Conservation (phyloP, 768 basidiomycete species). For the Favolaschia claudopus region DNA sequence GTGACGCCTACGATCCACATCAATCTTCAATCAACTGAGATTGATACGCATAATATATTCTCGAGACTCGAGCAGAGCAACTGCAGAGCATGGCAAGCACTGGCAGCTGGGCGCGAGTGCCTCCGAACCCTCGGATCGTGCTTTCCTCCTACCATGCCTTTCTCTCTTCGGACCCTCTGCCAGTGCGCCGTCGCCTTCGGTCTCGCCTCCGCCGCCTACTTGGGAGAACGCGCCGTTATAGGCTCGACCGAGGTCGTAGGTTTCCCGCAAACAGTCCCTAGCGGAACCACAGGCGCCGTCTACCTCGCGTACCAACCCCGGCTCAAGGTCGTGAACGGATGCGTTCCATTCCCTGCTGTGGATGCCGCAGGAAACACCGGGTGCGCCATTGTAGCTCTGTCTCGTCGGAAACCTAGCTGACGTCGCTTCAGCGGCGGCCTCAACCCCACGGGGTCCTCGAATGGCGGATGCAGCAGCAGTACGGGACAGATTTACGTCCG, state of each 20-base stretch:
- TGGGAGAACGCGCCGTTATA: slow-evolving; percentile 1
- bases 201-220: background rate
- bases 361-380: slow-evolving; percentile 9
- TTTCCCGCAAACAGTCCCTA: slow-evolving; percentile 1
- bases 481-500: slow-evolving; percentile 14
- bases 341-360: slow-evolving; percentile 12
- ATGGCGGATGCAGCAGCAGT: slow-evolving; percentile 13
- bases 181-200: background rate
- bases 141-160: no score
- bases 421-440: background rate
- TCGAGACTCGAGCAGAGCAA: no score
- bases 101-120: no score
- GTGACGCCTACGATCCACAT: no score
- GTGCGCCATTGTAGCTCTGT: background rate
- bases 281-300: background rate
- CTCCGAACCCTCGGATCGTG: no score
- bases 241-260: background rate
- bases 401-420: background rate
- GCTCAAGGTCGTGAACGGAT: slow-evolving; percentile 8
- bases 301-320: slow-evolving; percentile 15
- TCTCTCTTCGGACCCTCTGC: no score
- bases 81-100: no score
- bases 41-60: no score
- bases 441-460: background rate
- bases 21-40: no score